These are phyloP conservation scores for Patellaria atrata DNA, from an alignment of 495 filamentous ascomycete species.

Conservation along the genomic window DNA sequence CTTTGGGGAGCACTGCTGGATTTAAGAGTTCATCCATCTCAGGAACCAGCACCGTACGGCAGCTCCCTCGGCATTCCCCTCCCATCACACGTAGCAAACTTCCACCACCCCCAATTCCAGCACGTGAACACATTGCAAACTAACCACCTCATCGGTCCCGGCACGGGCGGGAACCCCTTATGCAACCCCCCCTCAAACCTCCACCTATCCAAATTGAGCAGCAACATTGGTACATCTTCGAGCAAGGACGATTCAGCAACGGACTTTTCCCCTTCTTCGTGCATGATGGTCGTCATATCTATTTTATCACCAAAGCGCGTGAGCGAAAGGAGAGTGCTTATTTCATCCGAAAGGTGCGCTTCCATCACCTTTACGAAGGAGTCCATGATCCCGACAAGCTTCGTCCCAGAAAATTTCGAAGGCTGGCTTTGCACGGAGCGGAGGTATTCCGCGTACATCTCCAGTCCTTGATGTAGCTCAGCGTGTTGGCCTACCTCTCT, in stretches of 20 bases:
- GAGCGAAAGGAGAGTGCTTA: constrained; percentile 35
- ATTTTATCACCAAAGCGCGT: constrained; percentile 31
- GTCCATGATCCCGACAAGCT: constrained; percentile 34
- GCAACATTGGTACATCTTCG: constrained; percentile 37
- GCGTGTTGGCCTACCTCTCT: constrained; percentile 31
- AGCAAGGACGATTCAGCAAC: constrained; percentile 11
- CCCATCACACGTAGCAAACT: constrained; percentile 36
- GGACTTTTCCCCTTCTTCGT: constrained; percentile 29
- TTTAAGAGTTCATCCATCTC: too few relatives aligned
- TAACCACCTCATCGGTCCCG: constrained; percentile 12
- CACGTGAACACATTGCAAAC: constrained; percentile 31
- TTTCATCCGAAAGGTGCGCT: constrained; percentile 39
- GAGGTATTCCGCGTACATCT: constrained; percentile 35
- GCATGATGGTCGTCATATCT: constrained; percentile 24
- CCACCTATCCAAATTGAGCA: constrained; percentile 41
- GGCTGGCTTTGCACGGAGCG: constrained; percentile 16
- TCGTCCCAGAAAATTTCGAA: constrained; percentile 28
- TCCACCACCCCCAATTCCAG: constrained; percentile 36
- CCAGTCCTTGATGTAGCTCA: constrained; percentile 37
- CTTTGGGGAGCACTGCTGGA: too few relatives aligned
- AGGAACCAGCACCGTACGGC: too few relatives aligned
- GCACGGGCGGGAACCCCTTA: constrained; percentile 21
- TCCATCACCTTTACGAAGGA: constrained; percentile 35
- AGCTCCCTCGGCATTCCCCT: constrained; percentile 9
- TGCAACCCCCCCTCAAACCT: constrained; percentile 40